These are phyloP conservation scores for Boletellus dicymbophilus DNA, from an alignment of 1,284 basidiomycete genomes.

Conservation along the genomic window DNA sequence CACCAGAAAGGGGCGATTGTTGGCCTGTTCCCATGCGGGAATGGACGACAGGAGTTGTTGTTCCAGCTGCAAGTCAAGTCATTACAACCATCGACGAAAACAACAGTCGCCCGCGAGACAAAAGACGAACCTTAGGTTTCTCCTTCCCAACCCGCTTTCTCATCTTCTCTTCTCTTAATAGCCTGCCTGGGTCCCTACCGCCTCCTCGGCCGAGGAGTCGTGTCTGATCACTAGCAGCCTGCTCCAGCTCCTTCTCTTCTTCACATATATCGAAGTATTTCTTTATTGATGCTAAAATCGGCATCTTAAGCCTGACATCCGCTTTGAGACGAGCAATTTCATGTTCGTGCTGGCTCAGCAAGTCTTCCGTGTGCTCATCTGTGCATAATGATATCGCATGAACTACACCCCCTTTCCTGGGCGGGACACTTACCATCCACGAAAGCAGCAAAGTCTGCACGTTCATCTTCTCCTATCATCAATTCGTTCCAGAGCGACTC, in stretches of 20 bases:
- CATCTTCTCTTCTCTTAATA: slow-evolving; percentile 97
- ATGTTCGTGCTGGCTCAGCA: slow-evolving; percentile 86
- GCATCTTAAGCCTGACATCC: slow-evolving; percentile 77
- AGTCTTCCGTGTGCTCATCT: slow-evolving; percentile 90
- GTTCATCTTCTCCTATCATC: slow-evolving; percentile 83
- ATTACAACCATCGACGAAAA: slow-evolving; percentile 2
- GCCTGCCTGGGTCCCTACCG: slow-evolving; percentile 66
- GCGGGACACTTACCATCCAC: slow-evolving; percentile 65
- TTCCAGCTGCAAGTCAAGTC: slow-evolving; percentile 64
- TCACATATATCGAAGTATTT: slow-evolving; percentile 93
- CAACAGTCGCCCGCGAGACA: slow-evolving; percentile 2
- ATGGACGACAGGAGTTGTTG: slow-evolving; percentile 81
- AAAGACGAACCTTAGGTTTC: slow-evolving; percentile 86
- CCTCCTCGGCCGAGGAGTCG: slow-evolving; percentile 75
- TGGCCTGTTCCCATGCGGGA: slow-evolving; percentile 86
- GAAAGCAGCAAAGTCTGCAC: slow-evolving; percentile 79
- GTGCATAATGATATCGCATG: slow-evolving; percentile 9
- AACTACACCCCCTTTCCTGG: background rate
- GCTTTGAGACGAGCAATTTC: slow-evolving; percentile 82
- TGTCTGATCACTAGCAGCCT: slow-evolving; percentile 76
- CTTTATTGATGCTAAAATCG: slow-evolving; percentile 76
- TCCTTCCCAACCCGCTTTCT: slow-evolving; percentile 93
- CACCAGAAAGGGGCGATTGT: slow-evolving; percentile 80
- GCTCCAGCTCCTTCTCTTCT: slow-evolving; percentile 87
- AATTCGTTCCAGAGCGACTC: slow-evolving; percentile 83